These are phyloP conservation scores for Piper betle DNA, from an alignment of 164 flowering plant genomes.

Conservation along the genomic window DNA sequence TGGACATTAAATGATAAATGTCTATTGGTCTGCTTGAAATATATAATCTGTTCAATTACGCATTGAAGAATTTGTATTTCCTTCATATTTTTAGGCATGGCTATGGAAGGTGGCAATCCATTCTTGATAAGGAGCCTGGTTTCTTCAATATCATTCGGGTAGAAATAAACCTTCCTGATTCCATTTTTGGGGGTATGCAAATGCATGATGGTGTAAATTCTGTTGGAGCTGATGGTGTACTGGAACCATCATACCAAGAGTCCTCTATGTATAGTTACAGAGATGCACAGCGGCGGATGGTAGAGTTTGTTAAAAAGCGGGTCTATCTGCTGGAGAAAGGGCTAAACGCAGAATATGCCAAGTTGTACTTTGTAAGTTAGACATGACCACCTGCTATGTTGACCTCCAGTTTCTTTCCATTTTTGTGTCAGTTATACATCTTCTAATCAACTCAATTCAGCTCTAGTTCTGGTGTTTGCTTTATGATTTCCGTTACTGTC, in stretches of 20 bases:
- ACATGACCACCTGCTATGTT: no score
- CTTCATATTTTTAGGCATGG: conserved; percentile 54
- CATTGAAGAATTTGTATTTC: neutral
- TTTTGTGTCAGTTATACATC: neutral
- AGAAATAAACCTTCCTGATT: conserved; percentile 67
- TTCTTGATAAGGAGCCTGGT: conserved; percentile 74
- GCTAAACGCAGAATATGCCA: conserved; percentile 63
- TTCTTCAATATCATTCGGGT: conserved; percentile 73
- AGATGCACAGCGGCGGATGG: conserved; percentile 87
- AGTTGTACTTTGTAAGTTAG: conserved; percentile 53
- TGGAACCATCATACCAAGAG: conserved; percentile 37
- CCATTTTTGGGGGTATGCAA: conserved; percentile 38
- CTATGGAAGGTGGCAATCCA: conserved; percentile 98
- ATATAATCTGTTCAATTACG: no score
- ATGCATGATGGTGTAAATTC: conserved; percentile 27
- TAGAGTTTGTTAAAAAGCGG: conserved; percentile 85
- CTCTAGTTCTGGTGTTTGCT: neutral
- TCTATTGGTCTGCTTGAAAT: neutral
- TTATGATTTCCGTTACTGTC: neutral
- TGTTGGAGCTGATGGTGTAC: conserved; percentile 24
- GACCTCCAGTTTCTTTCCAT: neutral
- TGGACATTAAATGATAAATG: neutral
- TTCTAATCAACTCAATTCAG: neutral
- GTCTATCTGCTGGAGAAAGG: conserved; percentile 87
- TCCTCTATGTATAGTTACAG: conserved; percentile 46